Evolutionary conservation across 148 eudicot genomes (phyloP).

Genomic region (Silene latifolia): DNA sequence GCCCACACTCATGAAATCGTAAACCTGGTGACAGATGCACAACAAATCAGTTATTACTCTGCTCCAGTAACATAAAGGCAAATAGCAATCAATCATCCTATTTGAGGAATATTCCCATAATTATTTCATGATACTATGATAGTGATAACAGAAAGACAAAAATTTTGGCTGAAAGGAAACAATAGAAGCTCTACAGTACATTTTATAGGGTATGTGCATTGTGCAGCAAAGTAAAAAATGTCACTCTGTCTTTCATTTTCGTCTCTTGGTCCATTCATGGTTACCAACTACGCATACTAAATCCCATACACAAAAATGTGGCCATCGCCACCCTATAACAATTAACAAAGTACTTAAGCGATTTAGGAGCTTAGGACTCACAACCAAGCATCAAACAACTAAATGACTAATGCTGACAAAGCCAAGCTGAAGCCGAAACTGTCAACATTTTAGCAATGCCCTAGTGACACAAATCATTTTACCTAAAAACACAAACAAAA

Average conservation of each 20-base stretch:
- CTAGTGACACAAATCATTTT: background rate
- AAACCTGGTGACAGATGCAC: constrained; percentile 27
- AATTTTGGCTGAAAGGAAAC: background rate
- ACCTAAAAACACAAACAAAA: background rate
- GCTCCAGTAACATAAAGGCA: background rate
- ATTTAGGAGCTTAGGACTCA: background rate
- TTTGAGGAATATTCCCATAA: background rate
- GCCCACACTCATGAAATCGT: constrained; percentile 28
- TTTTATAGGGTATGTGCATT: background rate
- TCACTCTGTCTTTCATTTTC: background rate
- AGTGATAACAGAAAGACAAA: background rate
- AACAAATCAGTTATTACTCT: background rate
- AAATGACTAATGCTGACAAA: background rate
- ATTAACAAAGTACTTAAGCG: background rate
- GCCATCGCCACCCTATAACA: background rate
- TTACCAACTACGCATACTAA: background rate
- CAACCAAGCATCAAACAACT: background rate
- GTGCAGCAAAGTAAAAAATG: background rate
- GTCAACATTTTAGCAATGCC: background rate
- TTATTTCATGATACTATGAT: background rate
- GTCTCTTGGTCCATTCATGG: background rate
- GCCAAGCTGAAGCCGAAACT: background rate
- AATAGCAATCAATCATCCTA: background rate
- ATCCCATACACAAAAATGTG: background rate
- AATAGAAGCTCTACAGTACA: background rate